These are phyloP conservation scores for Meripilus lineatus DNA, from an alignment of 1,284 basidiomycete species.

Conservation along the genomic window DNA sequence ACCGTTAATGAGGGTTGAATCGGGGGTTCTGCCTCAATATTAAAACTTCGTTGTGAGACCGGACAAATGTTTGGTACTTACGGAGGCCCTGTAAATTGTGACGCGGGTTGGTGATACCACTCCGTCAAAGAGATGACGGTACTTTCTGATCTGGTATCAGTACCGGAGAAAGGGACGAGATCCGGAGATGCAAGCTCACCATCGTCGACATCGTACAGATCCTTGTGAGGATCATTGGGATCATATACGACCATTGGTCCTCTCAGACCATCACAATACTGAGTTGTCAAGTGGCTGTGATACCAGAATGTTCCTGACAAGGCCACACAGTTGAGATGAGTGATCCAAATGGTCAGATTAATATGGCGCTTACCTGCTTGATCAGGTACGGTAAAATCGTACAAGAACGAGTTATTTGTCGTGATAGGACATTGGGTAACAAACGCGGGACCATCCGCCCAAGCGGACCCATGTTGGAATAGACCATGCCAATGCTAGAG, in stretches of 20 bases:
- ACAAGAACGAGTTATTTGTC: conserved; percentile 39
- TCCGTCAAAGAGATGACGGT: conserved; percentile 24
- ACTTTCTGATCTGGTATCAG: conserved; percentile 14
- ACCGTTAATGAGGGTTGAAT: conserved; percentile 48
- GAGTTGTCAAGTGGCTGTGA: conserved; percentile 18
- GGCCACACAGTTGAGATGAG: not conserved
- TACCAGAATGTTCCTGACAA: conserved; percentile 20
- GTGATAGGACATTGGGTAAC: conserved; percentile 48
- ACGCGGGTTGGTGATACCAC: conserved; percentile 20
- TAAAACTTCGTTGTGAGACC: not conserved
- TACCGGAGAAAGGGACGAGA: not conserved
- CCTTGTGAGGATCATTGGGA: conserved; percentile 32
- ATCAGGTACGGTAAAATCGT: conserved; percentile 25
- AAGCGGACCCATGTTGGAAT: conserved; percentile 24
- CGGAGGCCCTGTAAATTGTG: conserved; percentile 4
- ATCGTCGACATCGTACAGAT: conserved; percentile 39
- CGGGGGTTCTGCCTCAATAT: conserved; percentile 6
- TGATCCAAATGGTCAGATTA: not conserved
- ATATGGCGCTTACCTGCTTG: conserved; percentile 24
- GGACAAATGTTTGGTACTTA: conserved; percentile 7
- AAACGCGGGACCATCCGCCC: conserved; percentile 27
- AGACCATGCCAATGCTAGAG: conserved; percentile 33
- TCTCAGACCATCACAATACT: conserved; percentile 34
- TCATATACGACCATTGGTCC: conserved; percentile 40
- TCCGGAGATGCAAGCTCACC: conserved; percentile 18